Conservation (phyloP, 2,329 filamentous ascomycete species). For the Diaporthe caulivora region DNA sequence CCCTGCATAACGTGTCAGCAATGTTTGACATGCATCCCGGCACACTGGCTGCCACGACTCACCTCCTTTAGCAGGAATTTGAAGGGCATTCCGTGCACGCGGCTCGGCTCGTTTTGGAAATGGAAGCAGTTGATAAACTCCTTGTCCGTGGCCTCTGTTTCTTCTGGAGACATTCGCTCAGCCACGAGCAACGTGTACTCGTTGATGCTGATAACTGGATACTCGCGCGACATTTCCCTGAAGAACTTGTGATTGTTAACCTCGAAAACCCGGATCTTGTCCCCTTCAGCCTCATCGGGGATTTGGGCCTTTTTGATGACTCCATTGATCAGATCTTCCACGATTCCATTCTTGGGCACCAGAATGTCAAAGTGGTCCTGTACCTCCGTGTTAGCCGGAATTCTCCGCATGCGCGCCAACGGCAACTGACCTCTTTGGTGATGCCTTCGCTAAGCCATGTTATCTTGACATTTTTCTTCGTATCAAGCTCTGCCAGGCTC, state of each 20-base stretch:
- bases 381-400: conserved; percentile 42
- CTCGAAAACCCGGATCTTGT: conserved; percentile 85
- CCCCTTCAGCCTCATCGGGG: conserved; percentile 76
- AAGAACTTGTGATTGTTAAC: conserved; percentile 85
- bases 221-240: conserved; percentile 78
- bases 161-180: conserved; percentile 83
- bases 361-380: conserved; percentile 85
- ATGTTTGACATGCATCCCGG: not conserved
- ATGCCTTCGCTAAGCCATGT: conserved; percentile 91
- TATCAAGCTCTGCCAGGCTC: conserved; percentile 92
- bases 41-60: conserved; percentile 48
- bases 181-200: conserved; percentile 88
- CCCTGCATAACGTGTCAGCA: conserved; percentile 60
- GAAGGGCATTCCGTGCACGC: conserved; percentile 91
- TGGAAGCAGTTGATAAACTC: conserved; percentile 86
- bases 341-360: conserved; percentile 85
- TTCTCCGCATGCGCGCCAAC: conserved; percentile 31
- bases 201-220: conserved; percentile 83
- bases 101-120: conserved; percentile 89
- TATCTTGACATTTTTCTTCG: conserved; percentile 88
- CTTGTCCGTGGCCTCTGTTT: conserved; percentile 66
- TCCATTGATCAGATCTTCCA: conserved; percentile 81
- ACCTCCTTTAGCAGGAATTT: conserved; percentile 87
- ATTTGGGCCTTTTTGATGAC: conserved; percentile 86
- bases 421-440: conserved; percentile 82